A percentile compares a stretch with the other conserved stretches of the same genome.
Conservation (phyloP, 2,329 filamentous ascomycete species). For the Colletotrichum zoysiae region DNA sequence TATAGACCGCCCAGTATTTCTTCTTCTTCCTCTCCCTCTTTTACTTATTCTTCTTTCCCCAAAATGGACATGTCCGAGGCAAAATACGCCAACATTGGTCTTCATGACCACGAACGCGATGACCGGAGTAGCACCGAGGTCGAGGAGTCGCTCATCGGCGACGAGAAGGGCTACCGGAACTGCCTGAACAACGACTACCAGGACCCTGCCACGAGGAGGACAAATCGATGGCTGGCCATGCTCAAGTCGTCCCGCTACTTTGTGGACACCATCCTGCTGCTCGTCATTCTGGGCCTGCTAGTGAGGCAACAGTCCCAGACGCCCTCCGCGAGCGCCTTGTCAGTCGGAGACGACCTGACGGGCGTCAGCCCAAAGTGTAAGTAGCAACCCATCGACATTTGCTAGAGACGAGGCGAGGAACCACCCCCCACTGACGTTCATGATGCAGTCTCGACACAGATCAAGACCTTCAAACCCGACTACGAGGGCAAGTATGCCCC, state of each 20-base stretch:
- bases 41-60: not conserved
- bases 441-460: conserved; percentile 53
- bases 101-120: conserved; percentile 47
- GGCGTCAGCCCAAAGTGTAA: conserved; percentile 52
- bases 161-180: conserved; percentile 43
- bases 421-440: not conserved
- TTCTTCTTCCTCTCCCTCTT: not conserved
- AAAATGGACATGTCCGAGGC: conserved; percentile 40
- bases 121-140: conserved; percentile 51
- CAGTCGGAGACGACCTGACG: conserved; percentile 54
- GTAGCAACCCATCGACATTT: no score
- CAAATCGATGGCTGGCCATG: conserved; percentile 31
- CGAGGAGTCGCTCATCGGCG: conserved; percentile 51
- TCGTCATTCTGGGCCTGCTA: conserved; percentile 49
- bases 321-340: conserved; percentile 45
- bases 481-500: conserved; percentile 51
- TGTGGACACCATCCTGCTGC: conserved; percentile 49
- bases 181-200: conserved; percentile 23
- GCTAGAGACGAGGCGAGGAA: no score
- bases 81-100: conserved; percentile 45
- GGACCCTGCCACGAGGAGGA: conserved; percentile 20
- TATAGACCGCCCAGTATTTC: not conserved
- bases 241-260: conserved; percentile 49
- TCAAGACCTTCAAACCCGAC: conserved; percentile 54
- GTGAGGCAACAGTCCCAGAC: conserved; percentile 47